Percentiles rank a stretch among this genome's conserved stretches.
Evolutionary conservation across 2,329 filamentous ascomycete genomes (phyloP).

Genomic region (Xylariaceae sp.): DNA sequence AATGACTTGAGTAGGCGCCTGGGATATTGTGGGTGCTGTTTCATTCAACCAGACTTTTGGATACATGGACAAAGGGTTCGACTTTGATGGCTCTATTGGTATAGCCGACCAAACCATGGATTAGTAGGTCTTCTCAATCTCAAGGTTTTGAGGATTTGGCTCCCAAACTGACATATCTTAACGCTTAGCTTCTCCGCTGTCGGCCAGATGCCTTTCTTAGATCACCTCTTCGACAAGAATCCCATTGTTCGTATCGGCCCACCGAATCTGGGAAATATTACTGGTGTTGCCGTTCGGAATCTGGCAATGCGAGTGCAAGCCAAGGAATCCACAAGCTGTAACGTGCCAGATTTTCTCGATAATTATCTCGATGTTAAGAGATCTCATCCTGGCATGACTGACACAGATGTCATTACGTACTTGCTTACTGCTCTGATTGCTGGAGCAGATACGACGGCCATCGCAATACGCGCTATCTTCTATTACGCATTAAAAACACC

Average conservation of each 20-base stretch:
- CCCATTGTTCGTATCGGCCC: conserved; percentile 33
- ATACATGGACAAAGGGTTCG: conserved; percentile 42
- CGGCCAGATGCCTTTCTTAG: conserved; percentile 33
- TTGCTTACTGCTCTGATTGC: background rate
- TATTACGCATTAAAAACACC: conserved; percentile 6
- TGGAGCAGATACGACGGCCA: conserved; percentile 9
- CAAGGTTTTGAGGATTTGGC: background rate
- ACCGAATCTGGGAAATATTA: conserved; percentile 4
- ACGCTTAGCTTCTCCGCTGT: conserved; percentile 30
- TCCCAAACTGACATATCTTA: background rate
- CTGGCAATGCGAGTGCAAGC: conserved; percentile 11
- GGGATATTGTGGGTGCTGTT: conserved; percentile 46
- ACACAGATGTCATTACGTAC: conserved; percentile 3
- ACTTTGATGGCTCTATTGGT: conserved; percentile 43
- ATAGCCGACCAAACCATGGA: conserved; percentile 34
- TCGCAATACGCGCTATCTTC: conserved; percentile 7
- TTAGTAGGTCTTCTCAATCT: conserved; percentile 21
- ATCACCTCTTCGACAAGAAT: conserved; percentile 36
- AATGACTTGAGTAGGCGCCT: too few species aligned
- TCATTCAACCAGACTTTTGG: conserved; percentile 46
- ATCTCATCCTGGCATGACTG: conserved; percentile 32
- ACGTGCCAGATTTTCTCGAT: conserved; percentile 36
- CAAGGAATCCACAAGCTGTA: conserved; percentile 18
- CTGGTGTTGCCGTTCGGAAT: background rate
- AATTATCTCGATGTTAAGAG: conserved; percentile 39